Evolutionary conservation across 2,329 filamentous ascomycete species (phyloP).

Genomic region (Diaporthe citrichinensis): DNA sequence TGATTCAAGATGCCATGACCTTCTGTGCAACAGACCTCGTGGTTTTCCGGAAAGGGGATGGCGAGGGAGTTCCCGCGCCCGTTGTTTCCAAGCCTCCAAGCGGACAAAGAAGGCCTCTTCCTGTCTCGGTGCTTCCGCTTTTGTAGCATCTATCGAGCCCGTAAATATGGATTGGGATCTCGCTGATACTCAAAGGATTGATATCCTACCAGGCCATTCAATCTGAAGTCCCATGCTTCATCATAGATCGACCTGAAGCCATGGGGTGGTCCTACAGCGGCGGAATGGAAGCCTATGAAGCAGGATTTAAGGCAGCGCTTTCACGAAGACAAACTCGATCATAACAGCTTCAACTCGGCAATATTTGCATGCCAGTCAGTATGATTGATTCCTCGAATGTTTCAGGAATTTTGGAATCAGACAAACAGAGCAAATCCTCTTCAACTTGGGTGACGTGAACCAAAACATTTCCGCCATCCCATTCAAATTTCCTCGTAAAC

Average conservation of each 20-base stretch:
- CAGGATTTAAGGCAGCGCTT: background rate
- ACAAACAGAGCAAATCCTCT: background rate
- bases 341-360: background rate
- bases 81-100: slow-evolving; percentile 4
- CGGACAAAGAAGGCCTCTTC: background rate
- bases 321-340: background rate
- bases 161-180: fast-evolving
- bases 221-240: fast-evolving
- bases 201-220: no score
- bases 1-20: no score
- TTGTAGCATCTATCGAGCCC: no score
- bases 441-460: background rate
- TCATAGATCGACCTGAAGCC: background rate
- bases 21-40: background rate
- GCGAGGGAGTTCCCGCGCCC: slow-evolving; percentile 20
- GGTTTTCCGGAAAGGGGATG: slow-evolving; percentile 9
- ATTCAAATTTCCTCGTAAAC: background rate
- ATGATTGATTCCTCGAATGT: background rate
- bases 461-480: background rate
- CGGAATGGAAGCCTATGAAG: background rate
- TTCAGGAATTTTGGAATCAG: background rate
- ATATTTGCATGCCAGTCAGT: background rate
- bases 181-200: background rate
- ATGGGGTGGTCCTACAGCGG: background rate
- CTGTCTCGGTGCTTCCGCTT: no score